Conservation (phyloP, 2,329 filamentous ascomycete genomes). For the Trichoderma oligosporum region DNA sequence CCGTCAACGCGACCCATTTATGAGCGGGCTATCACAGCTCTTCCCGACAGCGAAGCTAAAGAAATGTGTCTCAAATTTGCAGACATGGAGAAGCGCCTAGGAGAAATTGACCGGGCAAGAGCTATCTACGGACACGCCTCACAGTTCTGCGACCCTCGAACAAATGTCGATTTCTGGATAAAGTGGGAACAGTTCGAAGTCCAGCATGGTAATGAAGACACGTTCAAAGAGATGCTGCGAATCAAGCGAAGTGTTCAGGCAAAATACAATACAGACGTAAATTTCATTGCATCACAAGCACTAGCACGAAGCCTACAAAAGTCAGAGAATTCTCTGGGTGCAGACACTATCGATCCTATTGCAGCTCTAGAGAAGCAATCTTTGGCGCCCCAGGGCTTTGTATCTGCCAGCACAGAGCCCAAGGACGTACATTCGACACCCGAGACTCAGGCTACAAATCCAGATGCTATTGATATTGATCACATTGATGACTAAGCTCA, state of each 20-base stretch:
- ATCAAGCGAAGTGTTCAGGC: slow-evolving; percentile 97
- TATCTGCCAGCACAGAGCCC: slow-evolving; percentile 74
- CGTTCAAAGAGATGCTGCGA: slow-evolving; percentile 97
- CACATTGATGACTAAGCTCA: slow-evolving; percentile 58
- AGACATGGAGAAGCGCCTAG: slow-evolving; percentile 87
- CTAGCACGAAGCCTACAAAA: slow-evolving; percentile 75
- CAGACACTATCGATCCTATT: slow-evolving; percentile 74
- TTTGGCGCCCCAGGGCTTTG: slow-evolving; percentile 85
- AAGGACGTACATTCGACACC: slow-evolving; percentile 48
- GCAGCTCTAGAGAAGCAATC: slow-evolving; percentile 82
- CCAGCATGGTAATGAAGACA: slow-evolving; percentile 97
- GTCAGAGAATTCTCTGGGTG: slow-evolving; percentile 40
- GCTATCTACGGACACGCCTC: slow-evolving; percentile 96
- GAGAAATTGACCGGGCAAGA: slow-evolving; percentile 89
- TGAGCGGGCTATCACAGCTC: slow-evolving; percentile 88
- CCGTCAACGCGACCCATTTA: slow-evolving; percentile 94
- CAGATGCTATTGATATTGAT: slow-evolving; percentile 81
- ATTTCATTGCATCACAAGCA: slow-evolving; percentile 95
- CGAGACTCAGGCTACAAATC: slow-evolving; percentile 58
- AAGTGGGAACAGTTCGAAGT: slow-evolving; percentile 98
- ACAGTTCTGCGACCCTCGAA: slow-evolving; percentile 94
- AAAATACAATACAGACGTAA: slow-evolving; percentile 98
- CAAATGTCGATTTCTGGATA: slow-evolving; percentile 85
- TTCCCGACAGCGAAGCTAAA: slow-evolving; percentile 88
- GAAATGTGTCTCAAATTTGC: slow-evolving; percentile 99